Evolutionary conservation across 441 rosid species (phyloP).

Genomic region (Gossypium schwendimanii): DNA sequence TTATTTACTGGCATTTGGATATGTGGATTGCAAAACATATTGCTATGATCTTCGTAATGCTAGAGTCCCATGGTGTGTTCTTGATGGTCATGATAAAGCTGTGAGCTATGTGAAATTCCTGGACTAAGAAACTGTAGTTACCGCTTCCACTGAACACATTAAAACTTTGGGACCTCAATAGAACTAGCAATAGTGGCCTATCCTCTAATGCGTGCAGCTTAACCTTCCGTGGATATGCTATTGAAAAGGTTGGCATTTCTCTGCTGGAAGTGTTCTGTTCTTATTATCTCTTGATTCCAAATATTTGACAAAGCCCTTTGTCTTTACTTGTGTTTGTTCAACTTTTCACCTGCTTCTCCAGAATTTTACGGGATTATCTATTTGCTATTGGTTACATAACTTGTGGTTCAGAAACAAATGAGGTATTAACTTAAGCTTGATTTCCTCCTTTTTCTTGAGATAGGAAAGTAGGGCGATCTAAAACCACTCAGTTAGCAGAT

Average conservation of each 20-base stretch:
- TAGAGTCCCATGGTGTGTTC: slow-evolving; percentile 77
- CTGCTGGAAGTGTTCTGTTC: not conserved
- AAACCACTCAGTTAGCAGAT: not conserved
- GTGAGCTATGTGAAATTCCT: slow-evolving; percentile 86
- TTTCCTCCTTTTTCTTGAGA: not conserved
- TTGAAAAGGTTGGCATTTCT: slow-evolving; percentile 58
- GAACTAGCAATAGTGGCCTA: slow-evolving; percentile 46
- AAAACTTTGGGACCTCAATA: slow-evolving; percentile 89
- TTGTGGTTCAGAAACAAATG: slow-evolving; percentile 95
- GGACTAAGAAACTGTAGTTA: slow-evolving; percentile 72
- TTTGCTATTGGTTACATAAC: slow-evolving; percentile 72
- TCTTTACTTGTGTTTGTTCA: slow-evolving; percentile 9
- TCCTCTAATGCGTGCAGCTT: slow-evolving; percentile 66
- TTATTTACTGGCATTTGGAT: slow-evolving; percentile 86
- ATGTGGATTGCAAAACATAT: slow-evolving; percentile 80
- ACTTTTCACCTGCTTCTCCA: slow-evolving; percentile 29
- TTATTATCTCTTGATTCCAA: not conserved
- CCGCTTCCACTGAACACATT: slow-evolving; percentile 95
- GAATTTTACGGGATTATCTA: slow-evolving; percentile 89
- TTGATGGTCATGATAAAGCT: slow-evolving; percentile 81
- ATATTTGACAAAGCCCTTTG: not conserved
- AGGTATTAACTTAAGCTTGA: slow-evolving; percentile 47
- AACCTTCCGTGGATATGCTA: slow-evolving; percentile 78
- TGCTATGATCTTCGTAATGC: slow-evolving; percentile 80
- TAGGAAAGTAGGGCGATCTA: not conserved